Evolutionary conservation across 1,139 yeast genomes (phyloP), one percentile per base, ranked within the genome.

Genomic region (Suhomyces bribrorum): DNA sequence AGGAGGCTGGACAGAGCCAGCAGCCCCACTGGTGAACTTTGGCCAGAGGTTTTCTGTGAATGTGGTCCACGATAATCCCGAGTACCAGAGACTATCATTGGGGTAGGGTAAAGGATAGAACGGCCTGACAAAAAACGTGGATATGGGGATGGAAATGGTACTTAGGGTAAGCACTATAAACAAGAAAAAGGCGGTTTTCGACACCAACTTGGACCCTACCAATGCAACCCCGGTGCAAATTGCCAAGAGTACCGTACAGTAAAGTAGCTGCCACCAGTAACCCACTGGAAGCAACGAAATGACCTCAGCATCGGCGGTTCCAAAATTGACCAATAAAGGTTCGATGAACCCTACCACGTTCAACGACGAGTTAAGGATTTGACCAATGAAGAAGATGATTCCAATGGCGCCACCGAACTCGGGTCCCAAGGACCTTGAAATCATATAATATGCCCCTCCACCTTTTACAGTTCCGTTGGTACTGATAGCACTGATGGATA

Each of bases 371-470:
- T 85, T 85, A 40, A 85, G 65, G 23, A 83, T 82, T 59, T 85
- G 94, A 0, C 94, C 94, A 40, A 84, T 69, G 52, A 80, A 85
- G 56, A 85, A 84, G 18, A 85, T 84, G 25, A 85, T 67, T 0
- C 94, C 94, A 44, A 85, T 84, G 2, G 92, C 83, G 3, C 92
- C 92, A 24, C 94, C 94, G 59, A 85, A 85, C 53, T 85, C 94
- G 2, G 89, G 90, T 0, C 94, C 94, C 45, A 85, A 62, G 28
- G 88, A 81, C 52, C 94, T 64, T 12, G 88, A 81, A 31, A 85
- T 82, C 90, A 85, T 85, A 50, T 83, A 84, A 55, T 85, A 85
- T 0, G 92, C 90, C 22, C 94, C 94, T 12, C 94, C 94, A 17
- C 92, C 92, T 53, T 83, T 75, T 9, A 85, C 92, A 0, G 87